Evolutionary conservation across 2,329 filamentous ascomycete genomes (phyloP).

Genomic region (Colletotrichum phormii): DNA sequence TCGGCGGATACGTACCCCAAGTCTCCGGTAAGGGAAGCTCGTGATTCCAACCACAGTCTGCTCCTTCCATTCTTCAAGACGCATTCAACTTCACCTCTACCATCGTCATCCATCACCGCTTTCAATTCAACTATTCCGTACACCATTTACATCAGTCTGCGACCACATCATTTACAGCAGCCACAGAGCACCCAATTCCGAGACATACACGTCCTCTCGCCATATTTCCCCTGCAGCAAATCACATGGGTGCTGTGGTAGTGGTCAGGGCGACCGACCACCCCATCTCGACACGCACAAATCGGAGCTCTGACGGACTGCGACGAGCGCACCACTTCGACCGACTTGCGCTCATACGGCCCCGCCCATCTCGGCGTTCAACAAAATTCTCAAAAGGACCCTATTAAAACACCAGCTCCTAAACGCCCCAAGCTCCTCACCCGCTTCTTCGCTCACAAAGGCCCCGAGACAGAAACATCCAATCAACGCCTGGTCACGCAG

Average conservation of each 20-base stretch:
- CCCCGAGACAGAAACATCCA: slow-evolving; percentile 18
- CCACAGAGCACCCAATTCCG: neutral
- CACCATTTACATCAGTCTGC: neutral
- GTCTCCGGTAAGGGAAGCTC: neutral
- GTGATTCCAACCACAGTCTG: neutral
- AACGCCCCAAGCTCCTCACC: slow-evolving; percentile 34
- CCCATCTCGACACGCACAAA: slow-evolving; percentile 10
- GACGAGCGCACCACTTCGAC: neutral
- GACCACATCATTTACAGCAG: neutral
- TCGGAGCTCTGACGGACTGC: slow-evolving; percentile 6
- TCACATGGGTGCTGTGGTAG: neutral
- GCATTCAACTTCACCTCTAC: neutral
- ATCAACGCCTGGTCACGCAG: neutral
- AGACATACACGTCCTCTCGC: neutral
- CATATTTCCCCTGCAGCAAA: slow-evolving; percentile 25
- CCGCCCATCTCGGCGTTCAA: slow-evolving; percentile 28
- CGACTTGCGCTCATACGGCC: neutral
- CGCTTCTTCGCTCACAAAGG: neutral
- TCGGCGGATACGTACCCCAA: slow-evolving; percentile 4
- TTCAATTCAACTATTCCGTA: neutral
- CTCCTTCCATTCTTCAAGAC: neutral
- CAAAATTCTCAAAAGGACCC: slow-evolving; percentile 21
- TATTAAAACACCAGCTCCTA: slow-evolving; percentile 15
- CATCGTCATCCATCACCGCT: neutral
- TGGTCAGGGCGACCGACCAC: slow-evolving; percentile 2